phyloP scores from a whole-genome alignment of 108 stramenopile genomes.

The Skeletonema tropicum region DNA sequence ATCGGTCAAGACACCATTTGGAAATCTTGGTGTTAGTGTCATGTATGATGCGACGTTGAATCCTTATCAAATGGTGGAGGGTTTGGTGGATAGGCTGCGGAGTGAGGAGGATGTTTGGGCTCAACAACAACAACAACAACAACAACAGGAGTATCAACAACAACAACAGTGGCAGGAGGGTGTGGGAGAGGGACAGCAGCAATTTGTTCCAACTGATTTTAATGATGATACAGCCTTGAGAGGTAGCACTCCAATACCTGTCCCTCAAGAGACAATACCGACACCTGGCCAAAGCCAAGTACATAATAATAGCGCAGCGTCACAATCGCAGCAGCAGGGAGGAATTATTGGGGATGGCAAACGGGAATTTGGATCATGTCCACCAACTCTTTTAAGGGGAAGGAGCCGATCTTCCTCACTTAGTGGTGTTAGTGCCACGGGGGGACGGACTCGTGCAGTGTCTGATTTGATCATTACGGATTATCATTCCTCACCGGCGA shows the following conservation, averaged over 20 bases:
- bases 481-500: constrained; percentile 35
- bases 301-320: not conserved
- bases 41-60: constrained; percentile 55
- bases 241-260: not conserved
- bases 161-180: constrained; percentile 12
- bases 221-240: not conserved
- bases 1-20: constrained; percentile 59
- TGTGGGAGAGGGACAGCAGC: not conserved
- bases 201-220: not conserved
- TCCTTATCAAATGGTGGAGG: constrained; percentile 30
- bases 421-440: not conserved
- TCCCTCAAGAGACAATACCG: constrained; percentile 4
- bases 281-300: not conserved
- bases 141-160: constrained; percentile 1
- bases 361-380: constrained; percentile 5
- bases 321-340: not conserved
- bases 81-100: constrained; percentile 8
- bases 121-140: not conserved
- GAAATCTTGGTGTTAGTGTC: constrained; percentile 58
- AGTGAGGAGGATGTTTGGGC: constrained; percentile 16
- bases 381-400: not conserved
- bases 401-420: not conserved
- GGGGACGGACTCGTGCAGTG: constrained; percentile 20
- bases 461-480: constrained; percentile 48
- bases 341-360: too few species aligned